These are phyloP conservation scores for Apiospora sp. DNA, from an alignment of 2,329 filamentous ascomycete genomes.

Conservation along the genomic window DNA sequence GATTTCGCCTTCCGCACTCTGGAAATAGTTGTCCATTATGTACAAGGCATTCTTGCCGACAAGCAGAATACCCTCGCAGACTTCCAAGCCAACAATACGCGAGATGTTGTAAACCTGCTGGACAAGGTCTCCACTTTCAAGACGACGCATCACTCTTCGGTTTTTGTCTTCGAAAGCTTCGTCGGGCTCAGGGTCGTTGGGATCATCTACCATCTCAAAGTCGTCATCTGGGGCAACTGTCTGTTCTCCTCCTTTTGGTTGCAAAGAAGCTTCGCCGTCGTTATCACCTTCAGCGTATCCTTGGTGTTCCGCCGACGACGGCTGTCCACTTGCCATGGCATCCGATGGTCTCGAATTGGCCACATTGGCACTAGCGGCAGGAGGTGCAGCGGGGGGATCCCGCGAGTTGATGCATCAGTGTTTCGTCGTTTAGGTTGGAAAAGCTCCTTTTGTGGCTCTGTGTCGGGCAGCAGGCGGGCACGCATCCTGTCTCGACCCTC, in stretches of 20 bases:
- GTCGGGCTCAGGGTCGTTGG: constrained; percentile 78
- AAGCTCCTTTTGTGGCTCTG: constrained; percentile 70
- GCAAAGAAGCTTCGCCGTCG: constrained; percentile 32
- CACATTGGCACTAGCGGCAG: constrained; percentile 31
- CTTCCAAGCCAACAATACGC: constrained; percentile 90
- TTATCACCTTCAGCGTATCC: neutral
- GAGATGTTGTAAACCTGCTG: constrained; percentile 96
- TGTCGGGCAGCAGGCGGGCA: constrained; percentile 83
- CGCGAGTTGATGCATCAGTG: constrained; percentile 51
- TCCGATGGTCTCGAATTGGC: constrained; percentile 27
- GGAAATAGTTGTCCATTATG: constrained; percentile 95
- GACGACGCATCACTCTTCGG: constrained; percentile 92
- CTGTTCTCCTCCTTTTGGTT: constrained; percentile 30
- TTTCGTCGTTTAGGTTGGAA: constrained; percentile 85
- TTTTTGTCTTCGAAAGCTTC: constrained; percentile 96
- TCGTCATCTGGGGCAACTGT: constrained; percentile 76
- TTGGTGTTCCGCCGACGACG: neutral
- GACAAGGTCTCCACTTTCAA: constrained; percentile 90
- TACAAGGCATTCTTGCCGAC: constrained; percentile 92
- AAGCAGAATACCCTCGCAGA: constrained; percentile 91
- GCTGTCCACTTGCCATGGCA: constrained; percentile 30
- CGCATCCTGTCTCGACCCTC: constrained; percentile 97
- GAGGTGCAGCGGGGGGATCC: constrained; percentile 37
- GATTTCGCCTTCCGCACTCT: constrained; percentile 93
- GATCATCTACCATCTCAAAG: constrained; percentile 95